A percentile compares a stretch with the other conserved stretches of the same genome.
phyloP scores from a whole-genome alignment of 371 early-diverging fungal genomes.

The Rhizomucor pusillus region DNA sequence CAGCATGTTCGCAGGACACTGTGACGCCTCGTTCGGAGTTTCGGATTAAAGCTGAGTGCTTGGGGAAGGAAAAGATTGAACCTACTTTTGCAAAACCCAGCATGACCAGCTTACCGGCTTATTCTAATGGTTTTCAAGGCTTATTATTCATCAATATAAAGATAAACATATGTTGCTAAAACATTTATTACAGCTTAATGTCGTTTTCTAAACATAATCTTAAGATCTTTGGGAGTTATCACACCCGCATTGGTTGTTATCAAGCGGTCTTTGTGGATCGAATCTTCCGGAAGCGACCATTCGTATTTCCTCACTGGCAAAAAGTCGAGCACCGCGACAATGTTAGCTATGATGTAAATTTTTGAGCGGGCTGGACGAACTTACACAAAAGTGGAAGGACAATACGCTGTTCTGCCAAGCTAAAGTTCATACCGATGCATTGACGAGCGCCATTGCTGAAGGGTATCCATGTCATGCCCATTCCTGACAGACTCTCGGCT shows the following conservation, averaged over 20 bases:
- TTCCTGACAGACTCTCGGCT: not conserved
- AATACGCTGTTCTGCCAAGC: conserved; percentile 25
- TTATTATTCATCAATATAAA: too few relatives aligned
- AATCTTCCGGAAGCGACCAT: conserved; percentile 16
- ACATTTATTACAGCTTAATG: too few relatives aligned
- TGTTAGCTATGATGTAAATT: not conserved
- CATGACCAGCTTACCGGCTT: too few relatives aligned
- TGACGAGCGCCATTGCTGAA: conserved; percentile 26
- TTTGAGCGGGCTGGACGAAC: not conserved
- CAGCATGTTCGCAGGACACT: too few relatives aligned
- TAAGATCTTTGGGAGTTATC: not conserved
- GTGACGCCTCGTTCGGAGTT: too few relatives aligned
- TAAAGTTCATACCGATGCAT: conserved; percentile 46
- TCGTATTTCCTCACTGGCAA: conserved; percentile 19
- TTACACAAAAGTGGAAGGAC: conserved; percentile 34
- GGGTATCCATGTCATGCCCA: conserved; percentile 13
- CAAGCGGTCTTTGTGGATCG: conserved; percentile 14
- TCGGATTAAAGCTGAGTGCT: too few relatives aligned
- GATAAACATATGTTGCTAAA: too few relatives aligned
- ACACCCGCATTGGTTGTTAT: not conserved
- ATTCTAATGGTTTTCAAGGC: too few relatives aligned
- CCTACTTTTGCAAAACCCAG: too few relatives aligned
- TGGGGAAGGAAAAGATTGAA: too few relatives aligned
- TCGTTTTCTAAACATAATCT: too few relatives aligned
- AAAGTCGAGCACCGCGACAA: too few relatives aligned